A percentile compares a stretch with the other conserved stretches of the same genome.
Conservation (phyloP, 2,329 filamentous ascomycete genomes). For the Fusarium foetens region DNA sequence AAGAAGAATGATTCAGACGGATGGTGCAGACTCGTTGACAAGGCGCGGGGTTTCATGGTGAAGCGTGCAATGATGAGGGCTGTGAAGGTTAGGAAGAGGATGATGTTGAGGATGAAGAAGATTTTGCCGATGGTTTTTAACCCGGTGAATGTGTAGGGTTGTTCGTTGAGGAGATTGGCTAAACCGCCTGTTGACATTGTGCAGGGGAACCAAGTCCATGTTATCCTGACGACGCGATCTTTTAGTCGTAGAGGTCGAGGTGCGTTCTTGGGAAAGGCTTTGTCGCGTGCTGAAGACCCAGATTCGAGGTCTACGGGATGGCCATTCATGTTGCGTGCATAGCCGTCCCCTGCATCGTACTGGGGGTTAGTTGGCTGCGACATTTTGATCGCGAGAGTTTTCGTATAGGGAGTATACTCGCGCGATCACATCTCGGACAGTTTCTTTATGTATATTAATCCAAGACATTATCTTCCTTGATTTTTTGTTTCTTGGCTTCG, state of each 20-base stretch:
- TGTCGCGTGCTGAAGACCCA: neutral
- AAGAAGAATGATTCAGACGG: constrained; percentile 24
- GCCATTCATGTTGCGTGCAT: neutral
- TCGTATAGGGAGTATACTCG: neutral
- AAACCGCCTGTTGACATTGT: constrained; percentile 24
- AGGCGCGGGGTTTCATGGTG: constrained; percentile 5
- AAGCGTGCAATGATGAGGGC: constrained; percentile 5
- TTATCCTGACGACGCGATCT: constrained; percentile 14
- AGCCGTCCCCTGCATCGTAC: neutral
- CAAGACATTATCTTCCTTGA: neutral
- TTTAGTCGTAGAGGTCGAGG: neutral
- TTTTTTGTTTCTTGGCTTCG: neutral
- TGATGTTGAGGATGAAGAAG: constrained; percentile 18
- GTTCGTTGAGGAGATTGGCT: constrained; percentile 16
- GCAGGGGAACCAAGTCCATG: constrained; percentile 21
- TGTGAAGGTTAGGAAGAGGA: constrained; percentile 8
- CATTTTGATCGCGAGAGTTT: neutral
- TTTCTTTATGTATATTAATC: neutral
- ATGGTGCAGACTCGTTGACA: constrained; percentile 15
- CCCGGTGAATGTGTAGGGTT: constrained; percentile 9
- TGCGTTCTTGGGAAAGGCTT: neutral
- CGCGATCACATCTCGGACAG: neutral
- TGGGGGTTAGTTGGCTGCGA: neutral
- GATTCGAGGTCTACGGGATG: neutral
- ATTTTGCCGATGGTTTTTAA: constrained; percentile 16